Base-by-base conservation (phyloP, 148 eudicot species). In the Selenicereus undatus region DNA sequence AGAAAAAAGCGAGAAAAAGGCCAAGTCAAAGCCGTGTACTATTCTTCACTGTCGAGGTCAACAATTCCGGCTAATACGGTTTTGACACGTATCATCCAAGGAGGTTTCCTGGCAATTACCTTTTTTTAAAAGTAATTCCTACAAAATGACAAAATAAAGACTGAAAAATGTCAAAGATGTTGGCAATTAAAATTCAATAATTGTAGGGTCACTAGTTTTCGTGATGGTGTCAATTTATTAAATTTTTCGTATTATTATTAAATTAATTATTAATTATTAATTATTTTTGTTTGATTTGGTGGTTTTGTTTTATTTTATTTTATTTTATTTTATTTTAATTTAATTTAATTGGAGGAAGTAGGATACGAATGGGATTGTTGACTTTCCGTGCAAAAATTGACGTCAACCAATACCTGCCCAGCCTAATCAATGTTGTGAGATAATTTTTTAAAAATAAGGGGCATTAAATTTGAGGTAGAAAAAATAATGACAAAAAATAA, bases 311-410 rank as follows among this genome's bases (percentile, higher is more conserved):
- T n/a, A n/a, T 58, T 58, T 16, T 18, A 16, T 17, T 58, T 58
- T 58, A 16, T 21, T 60, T 60, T 60, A 17, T 60, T 3, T 21
- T 36, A 36, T 60, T 60, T 20, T 21, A 20, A 60, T 60, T 60
- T 60, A 16, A 56, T 36, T 36, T 60, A 60, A 60, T 60, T 21
- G 66, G 66, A 60, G 66, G 66, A 60, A n/a, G 65, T 60, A 60
- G 65, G 65, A 60, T 60, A 60, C 24, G 66, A 60, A 20, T 22
- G 66, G 66, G 22, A n/a, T 4, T 60, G 66, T 60, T 60, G 66
- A 60, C 66, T 60, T 60, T 60, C 66, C 66, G 66, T 60, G 26
- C 66, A 60, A 60, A 36, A 60, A 60, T 60, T 60, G 66, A 60
- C 66, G n/a, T 60, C 66, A 60, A 60, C 66, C n/a, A n/a, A 60